Conservation (phyloP, 169 alveolate species). For the Plasmodium sp. region DNA sequence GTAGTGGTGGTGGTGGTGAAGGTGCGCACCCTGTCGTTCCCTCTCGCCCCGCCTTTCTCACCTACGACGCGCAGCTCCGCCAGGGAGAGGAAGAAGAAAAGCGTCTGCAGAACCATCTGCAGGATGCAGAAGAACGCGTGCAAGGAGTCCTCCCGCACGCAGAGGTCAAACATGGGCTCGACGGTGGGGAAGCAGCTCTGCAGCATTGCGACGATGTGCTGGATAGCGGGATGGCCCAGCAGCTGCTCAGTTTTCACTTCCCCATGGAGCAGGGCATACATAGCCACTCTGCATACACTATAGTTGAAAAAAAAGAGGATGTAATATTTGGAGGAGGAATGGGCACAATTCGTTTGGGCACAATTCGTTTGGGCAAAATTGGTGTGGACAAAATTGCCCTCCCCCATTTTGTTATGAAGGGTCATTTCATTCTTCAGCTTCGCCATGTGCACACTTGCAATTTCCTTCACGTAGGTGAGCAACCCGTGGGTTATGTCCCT, state of each 20-base stretch:
- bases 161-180: neutral
- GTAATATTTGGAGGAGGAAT: neutral
- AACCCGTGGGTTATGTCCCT: constrained; percentile 14
- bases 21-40: too few relatives aligned
- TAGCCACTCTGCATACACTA: constrained; percentile 24
- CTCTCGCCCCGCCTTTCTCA: neutral
- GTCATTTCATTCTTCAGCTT: constrained; percentile 7
- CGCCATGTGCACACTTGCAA: neutral
- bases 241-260: neutral
- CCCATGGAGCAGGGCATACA: constrained; percentile 15
- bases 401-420: neutral
- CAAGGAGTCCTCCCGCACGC: neutral
- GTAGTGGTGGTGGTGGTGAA: neutral
- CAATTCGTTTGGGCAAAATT: neutral
- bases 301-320: constrained; percentile 25
- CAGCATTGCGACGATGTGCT: neutral
- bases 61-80: constrained; percentile 39
- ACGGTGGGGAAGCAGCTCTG: constrained; percentile 1
- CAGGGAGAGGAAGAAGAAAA: constrained; percentile 7
- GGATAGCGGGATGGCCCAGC: neutral
- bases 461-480: neutral
- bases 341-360: too few relatives aligned
- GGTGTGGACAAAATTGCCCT: neutral
- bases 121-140: constrained; percentile 11
- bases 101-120: constrained; percentile 16